Conservation (phyloP, 352 stramenopile genomes). For the Halophytophthora polymorphica region DNA sequence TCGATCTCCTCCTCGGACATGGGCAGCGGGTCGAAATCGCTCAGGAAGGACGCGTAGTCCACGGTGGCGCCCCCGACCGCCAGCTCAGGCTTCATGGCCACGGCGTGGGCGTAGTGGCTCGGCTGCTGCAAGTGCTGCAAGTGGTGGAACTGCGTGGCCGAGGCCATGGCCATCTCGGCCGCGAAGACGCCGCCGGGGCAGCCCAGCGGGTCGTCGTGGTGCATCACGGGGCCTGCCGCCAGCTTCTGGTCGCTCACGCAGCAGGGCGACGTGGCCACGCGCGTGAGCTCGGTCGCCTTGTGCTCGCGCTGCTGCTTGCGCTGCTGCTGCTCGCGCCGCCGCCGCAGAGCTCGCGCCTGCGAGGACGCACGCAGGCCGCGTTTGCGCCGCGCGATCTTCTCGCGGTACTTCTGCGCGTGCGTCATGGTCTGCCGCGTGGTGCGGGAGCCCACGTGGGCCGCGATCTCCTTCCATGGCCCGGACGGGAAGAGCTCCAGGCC, state of each 20-base stretch:
- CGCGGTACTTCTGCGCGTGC: conserved; percentile 56
- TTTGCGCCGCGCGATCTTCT: conserved; percentile 54
- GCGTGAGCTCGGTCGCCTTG: too few relatives aligned
- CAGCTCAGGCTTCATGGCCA: conserved; percentile 2
- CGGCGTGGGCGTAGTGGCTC: conserved; percentile 2
- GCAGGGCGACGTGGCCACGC: conserved; percentile 16
- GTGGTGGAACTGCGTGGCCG: conserved; percentile 11
- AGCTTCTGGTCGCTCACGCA: conserved; percentile 13
- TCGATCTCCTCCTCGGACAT: conserved; percentile 47
- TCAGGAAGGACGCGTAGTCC: conserved; percentile 22
- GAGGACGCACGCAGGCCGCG: conserved; percentile 32
- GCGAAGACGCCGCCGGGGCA: conserved; percentile 26
- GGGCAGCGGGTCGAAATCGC: conserved; percentile 31
- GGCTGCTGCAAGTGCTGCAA: neutral
- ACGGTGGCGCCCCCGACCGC: conserved; percentile 7
- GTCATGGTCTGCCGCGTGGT: conserved; percentile 62
- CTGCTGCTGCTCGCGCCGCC: conserved; percentile 19
- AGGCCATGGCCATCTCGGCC: conserved; percentile 1
- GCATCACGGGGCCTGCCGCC: neutral
- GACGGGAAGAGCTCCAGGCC: conserved; percentile 60
- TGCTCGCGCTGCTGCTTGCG: conserved; percentile 2
- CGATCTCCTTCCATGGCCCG: conserved; percentile 63
- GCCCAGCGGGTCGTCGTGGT: conserved; percentile 25
- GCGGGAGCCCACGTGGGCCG: conserved; percentile 44
- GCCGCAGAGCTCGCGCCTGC: conserved; percentile 26